phyloP scores from a whole-genome alignment of 129 eudicot species.

The Erigeron canadensis region DNA sequence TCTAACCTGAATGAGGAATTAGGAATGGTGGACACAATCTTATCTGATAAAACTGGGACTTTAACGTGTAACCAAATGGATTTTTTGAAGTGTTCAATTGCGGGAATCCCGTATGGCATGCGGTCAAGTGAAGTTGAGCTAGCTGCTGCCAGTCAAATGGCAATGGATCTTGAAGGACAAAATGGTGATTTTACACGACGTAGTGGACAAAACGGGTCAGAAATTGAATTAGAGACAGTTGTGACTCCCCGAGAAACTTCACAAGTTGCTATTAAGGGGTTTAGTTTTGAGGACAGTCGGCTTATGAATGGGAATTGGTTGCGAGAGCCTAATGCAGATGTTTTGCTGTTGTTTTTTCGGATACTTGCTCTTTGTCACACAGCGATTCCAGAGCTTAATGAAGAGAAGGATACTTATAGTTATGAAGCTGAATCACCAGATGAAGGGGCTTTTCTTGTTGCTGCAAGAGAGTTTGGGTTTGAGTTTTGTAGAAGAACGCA shows the following conservation, averaged over 20 bases:
- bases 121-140: slow-evolving; percentile 88
- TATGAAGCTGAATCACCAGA: slow-evolving; percentile 99
- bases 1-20: slow-evolving; percentile 96
- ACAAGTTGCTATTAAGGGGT: slow-evolving; percentile 59
- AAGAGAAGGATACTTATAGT: slow-evolving; percentile 58
- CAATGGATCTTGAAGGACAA: slow-evolving; percentile 73
- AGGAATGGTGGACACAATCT: slow-evolving; percentile 94
- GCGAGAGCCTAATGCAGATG: slow-evolving; percentile 65
- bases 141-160: slow-evolving; percentile 96
- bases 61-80: slow-evolving; percentile 98
- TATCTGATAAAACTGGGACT: slow-evolving; percentile 98
- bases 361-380: slow-evolving; percentile 93
- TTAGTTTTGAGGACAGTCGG: slow-evolving; percentile 80
- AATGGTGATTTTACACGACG: slow-evolving; percentile 27
- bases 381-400: slow-evolving; percentile 88
- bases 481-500: slow-evolving; percentile 84
- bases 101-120: slow-evolving; percentile 74
- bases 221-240: slow-evolving; percentile 65
- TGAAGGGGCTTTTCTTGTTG: slow-evolving; percentile 97
- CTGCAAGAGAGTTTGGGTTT: slow-evolving; percentile 97
- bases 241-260: slow-evolving; percentile 41
- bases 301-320: slow-evolving; percentile 85
- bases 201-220: slow-evolving; percentile 41
- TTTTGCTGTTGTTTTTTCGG: slow-evolving; percentile 64
- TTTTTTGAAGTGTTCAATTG: slow-evolving; percentile 91